Base-by-base conservation (phyloP, 2,329 filamentous ascomycete genomes). In the Phyllosticta ampelicida region DNA sequence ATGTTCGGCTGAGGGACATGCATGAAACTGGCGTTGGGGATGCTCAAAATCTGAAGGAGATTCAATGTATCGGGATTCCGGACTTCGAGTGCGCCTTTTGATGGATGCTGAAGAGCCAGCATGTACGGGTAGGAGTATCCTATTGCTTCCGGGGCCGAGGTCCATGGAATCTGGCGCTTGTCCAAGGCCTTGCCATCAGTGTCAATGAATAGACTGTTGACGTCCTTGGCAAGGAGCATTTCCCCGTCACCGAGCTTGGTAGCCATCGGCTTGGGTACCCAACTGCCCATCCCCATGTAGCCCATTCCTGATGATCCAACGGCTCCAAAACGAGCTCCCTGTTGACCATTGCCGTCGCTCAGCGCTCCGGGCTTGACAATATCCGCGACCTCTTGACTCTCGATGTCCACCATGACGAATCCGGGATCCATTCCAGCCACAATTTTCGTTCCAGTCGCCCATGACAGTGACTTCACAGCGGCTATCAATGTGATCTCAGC, bases 61-160 rank as follows among this genome's bases (percentile, higher is more conserved):
- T 86, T 94, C 51, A 97, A 75, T 0, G 92, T 97, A 60, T 94
- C 87, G 0, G 94, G 92, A 67, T 96, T 99, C 48, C 94, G 82
- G 44, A 99, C 86, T 72, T 99, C 94, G 10, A 99, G 76, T 0
- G 83, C 84, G 2, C 92, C 90, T 71, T 94, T 95, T 1, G 87
- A 80, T 0, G 90, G 84, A 8, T 90, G 79, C 68, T 95, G 90
- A 13, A 99, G 76, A 9, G 90, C 89, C 53, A 99, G 77, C 58
- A 99, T 85, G 69, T 96, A 99, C 0, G 94, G 94, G 70, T 99
- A 99, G 20, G 91, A 96, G 71, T 96, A 99, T 20, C 92, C 94
- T 60, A 99, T 86, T 58, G 86, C 86, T 66, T 96, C 91, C 1
- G 94, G 95, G 1, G 92, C 89, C 30, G 83, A 78, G 49, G 85